phyloP scores from a whole-genome alignment of 1,284 basidiomycete genomes.

The Microbotryum violaceum region DNA sequence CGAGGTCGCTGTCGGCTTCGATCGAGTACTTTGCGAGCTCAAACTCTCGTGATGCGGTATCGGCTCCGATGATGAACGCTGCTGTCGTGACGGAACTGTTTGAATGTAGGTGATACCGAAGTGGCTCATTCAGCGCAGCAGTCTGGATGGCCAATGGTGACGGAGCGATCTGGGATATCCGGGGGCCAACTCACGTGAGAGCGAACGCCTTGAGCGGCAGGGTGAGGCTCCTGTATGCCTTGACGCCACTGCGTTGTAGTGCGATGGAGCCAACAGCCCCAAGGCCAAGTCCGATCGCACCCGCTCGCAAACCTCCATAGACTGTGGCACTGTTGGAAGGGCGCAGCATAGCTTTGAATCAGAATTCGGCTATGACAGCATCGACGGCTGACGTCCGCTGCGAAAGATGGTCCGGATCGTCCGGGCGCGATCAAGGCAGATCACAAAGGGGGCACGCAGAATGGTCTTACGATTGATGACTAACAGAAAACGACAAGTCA shows the following conservation, averaged over 20 bases:
- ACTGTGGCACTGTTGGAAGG: slow-evolving; percentile 7
- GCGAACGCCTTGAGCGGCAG: slow-evolving; percentile 30
- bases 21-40: slow-evolving; percentile 28
- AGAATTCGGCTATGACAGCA: too few species aligned
- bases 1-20: slow-evolving; percentile 23
- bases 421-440: too few species aligned
- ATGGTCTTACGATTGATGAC: too few species aligned
- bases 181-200: slow-evolving; percentile 12
- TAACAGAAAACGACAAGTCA: too few species aligned
- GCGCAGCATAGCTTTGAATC: too few species aligned
- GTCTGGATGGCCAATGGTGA: too few species aligned
- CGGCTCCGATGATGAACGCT: slow-evolving; percentile 28
- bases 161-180: too few species aligned
- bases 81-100: slow-evolving; percentile 22
- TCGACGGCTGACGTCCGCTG: too few species aligned
- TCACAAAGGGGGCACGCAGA: too few species aligned
- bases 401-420: too few species aligned
- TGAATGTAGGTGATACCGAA: background rate
- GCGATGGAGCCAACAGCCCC: slow-evolving; percentile 16
- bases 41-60: slow-evolving; percentile 23
- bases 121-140: too few species aligned
- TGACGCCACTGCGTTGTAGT: slow-evolving; percentile 13
- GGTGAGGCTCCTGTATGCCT: slow-evolving; percentile 17
- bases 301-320: slow-evolving; percentile 17
- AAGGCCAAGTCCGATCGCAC: slow-evolving; percentile 6